These are phyloP conservation scores for Vitis riparia DNA, from an alignment of 164 flowering plant species.

Conservation along the genomic window DNA sequence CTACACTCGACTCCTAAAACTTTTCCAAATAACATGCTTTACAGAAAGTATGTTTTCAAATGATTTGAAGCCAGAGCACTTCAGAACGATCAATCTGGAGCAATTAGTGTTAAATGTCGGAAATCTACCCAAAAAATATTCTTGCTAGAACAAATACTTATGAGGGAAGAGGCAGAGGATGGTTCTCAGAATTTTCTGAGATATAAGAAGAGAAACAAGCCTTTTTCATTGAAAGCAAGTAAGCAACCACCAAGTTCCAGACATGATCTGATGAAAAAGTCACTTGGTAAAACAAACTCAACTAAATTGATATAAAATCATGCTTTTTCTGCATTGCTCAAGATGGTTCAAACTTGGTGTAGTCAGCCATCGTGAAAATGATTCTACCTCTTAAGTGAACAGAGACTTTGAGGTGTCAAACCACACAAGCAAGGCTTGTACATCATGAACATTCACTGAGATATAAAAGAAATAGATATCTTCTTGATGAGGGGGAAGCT, in stretches of 20 bases:
- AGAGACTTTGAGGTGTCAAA: neutral
- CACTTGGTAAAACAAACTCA: neutral
- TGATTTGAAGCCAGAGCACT: too few species aligned
- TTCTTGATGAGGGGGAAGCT: neutral
- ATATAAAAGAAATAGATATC: neutral
- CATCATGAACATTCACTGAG: neutral
- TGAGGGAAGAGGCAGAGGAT: neutral
- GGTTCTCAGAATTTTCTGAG: too few species aligned
- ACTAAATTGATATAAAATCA: neutral
- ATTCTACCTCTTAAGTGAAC: neutral
- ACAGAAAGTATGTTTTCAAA: too few species aligned
- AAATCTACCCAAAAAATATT: too few species aligned
- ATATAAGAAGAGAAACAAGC: neutral
- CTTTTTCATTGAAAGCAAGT: neutral
- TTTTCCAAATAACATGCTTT: neutral
- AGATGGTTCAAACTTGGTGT: neutral
- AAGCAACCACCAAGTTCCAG: neutral
- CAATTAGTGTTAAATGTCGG: too few species aligned
- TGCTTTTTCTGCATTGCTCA: neutral
- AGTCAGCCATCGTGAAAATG: neutral
- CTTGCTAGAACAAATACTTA: too few species aligned
- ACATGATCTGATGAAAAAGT: neutral
- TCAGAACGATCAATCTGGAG: too few species aligned
- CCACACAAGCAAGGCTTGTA: neutral
- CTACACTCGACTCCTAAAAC: too few species aligned